Evolutionary conservation across 441 rosid genomes (phyloP).

Genomic region (Dalechampia spathulata): DNA sequence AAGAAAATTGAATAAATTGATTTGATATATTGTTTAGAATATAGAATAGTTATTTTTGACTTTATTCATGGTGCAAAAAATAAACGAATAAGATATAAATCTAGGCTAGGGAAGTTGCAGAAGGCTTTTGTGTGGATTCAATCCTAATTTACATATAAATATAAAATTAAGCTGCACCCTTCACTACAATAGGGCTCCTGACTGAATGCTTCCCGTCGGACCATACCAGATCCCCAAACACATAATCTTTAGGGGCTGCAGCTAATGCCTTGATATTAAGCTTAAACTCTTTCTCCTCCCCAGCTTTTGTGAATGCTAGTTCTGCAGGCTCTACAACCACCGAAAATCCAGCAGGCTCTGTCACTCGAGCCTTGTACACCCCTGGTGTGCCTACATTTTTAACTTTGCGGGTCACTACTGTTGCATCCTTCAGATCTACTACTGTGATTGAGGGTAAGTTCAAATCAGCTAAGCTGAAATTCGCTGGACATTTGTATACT

Average conservation of each 20-base stretch:
- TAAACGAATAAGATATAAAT: no score
- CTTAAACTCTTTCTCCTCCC: conserved; percentile 41
- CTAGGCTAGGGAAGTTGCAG: no score
- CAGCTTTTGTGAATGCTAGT: conserved; percentile 26
- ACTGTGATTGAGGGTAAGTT: conserved; percentile 75
- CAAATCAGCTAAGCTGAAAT: conserved; percentile 32
- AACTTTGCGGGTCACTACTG: conserved; percentile 25
- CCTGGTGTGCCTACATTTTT: conserved; percentile 55
- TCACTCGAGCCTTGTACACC: conserved; percentile 25
- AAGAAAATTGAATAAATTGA: no score
- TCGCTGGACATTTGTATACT: conserved; percentile 26
- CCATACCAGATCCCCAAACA: conserved; percentile 48
- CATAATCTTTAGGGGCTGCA: conserved; percentile 11
- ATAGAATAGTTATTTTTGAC: no score
- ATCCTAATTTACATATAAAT: no score
- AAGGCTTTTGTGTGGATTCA: no score
- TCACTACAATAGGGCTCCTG: conserved; percentile 39
- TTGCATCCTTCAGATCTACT: conserved; percentile 15
- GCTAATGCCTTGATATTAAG: conserved; percentile 22
- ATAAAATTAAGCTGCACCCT: no score
- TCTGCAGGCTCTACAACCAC: conserved; percentile 27
- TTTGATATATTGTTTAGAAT: no score
- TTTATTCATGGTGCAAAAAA: no score
- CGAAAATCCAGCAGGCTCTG: conserved; percentile 28
- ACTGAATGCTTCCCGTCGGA: conserved; percentile 42